phyloP scores from a whole-genome alignment of 768 basidiomycete genomes.

The Coprinopsis marcescibilis region DNA sequence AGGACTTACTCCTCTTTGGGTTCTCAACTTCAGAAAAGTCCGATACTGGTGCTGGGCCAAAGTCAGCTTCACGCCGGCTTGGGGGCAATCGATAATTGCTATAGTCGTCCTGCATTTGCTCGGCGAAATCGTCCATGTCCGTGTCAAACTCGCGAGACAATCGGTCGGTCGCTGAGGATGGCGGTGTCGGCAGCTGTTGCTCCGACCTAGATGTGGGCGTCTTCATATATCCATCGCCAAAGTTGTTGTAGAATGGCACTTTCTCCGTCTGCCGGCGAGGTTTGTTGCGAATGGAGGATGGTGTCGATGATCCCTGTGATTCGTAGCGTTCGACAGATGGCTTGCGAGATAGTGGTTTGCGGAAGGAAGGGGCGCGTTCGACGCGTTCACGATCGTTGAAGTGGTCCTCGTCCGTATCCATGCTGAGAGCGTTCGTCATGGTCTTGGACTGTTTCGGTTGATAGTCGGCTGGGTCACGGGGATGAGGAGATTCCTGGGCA shows the following conservation, averaged over 20 bases:
- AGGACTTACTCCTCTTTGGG: neutral
- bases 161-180: too few species aligned
- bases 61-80: neutral
- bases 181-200: neutral
- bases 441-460: neutral
- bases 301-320: neutral
- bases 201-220: neutral
- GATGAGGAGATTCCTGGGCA: neutral
- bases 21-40: neutral
- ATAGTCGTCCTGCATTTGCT: neutral
- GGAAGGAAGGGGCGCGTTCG: neutral
- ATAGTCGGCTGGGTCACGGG: neutral
- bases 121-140: neutral
- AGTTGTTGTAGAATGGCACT: neutral
- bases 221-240: neutral
- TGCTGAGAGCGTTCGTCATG: neutral
- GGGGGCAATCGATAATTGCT: neutral
- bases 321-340: neutral
- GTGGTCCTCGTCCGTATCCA: neutral
- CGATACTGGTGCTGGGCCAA: neutral
- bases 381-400: neutral
- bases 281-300: neutral
- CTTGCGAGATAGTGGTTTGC: constrained; percentile 1
- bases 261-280: neutral
- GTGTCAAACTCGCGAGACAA: too few species aligned